A percentile compares a stretch with the other conserved stretches of the same genome.
These are phyloP conservation scores for Fusarium chaquense DNA, from an alignment of 2,329 filamentous ascomycete species.

Conservation along the genomic window DNA sequence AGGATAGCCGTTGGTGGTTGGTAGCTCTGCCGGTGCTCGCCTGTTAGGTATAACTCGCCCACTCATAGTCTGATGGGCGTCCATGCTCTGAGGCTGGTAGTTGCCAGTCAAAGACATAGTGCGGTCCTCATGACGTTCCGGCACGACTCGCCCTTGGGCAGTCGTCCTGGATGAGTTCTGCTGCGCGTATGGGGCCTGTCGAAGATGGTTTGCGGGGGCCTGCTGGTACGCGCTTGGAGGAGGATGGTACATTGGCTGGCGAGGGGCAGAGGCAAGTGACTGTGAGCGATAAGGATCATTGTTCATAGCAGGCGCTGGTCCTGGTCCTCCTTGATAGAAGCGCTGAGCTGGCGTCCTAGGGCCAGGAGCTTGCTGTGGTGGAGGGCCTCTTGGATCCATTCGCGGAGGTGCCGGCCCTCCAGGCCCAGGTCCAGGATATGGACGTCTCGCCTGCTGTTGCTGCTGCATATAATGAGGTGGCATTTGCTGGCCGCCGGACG, in stretches of 20 bases:
- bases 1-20: conserved; percentile 53
- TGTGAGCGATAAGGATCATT: conserved; percentile 91
- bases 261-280: conserved; percentile 82
- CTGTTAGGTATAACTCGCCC: conserved; percentile 88
- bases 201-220: conserved; percentile 78
- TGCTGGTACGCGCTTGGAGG: conserved; percentile 72
- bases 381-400: conserved; percentile 69
- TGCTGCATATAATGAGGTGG: conserved; percentile 62
- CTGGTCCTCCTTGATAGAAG: conserved; percentile 69
- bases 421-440: conserved; percentile 58
- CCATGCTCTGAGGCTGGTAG: conserved; percentile 75
- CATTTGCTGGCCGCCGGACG: conserved; percentile 62
- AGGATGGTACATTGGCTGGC: conserved; percentile 78
- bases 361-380: conserved; percentile 57
- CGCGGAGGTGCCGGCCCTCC: conserved; percentile 68
- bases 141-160: conserved; percentile 89
- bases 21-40: conserved; percentile 60
- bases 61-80: conserved; percentile 91
- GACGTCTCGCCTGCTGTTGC: conserved; percentile 60
- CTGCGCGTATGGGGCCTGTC: conserved; percentile 78
- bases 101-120: conserved; percentile 95
- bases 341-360: conserved; percentile 64
- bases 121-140: conserved; percentile 90
- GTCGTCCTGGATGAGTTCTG: conserved; percentile 80
- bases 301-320: conserved; percentile 73